Base-by-base conservation (phyloP, 2,329 filamentous ascomycete species). In the Beauveria bassiana region DNA sequence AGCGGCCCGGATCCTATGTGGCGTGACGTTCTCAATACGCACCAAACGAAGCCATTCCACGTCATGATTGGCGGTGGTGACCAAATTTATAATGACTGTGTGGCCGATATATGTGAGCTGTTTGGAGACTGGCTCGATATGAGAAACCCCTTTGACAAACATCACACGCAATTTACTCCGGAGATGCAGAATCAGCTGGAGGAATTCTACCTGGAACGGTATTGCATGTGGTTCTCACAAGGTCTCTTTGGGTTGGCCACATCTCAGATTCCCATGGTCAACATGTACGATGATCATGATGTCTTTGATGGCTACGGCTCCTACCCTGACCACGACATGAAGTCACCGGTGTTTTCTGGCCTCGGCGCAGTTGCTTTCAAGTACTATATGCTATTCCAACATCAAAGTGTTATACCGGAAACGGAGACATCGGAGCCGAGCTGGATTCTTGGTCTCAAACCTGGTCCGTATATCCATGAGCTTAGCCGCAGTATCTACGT, bases 341-440 rank as follows among this genome's bases (percentile, higher is more conserved):
- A 84, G 66, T 91, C 90, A 3, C 89, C 91, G 0, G 90, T 98
- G 0, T 96, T 99, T 71, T 88, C 87, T 2, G 95, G 96, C 0
- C 75, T 99, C 9, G 96, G 95, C 2, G 89, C 89, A 43, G 86
- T 98, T 55, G 93, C 93, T 0, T 98, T 95, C 83, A 99, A 99
- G 73, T 99, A 98, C 75, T 99, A 99, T 70, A 88, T 99, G 86
- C 82, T 99, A 9, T 99, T 99, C 77, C 95, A 99, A 73, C 95
- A 99, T 68, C 96, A 99, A 73, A 96, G 89, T 66, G 80, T 96
- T 3, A 77, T 85, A 1, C 84, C 87, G 51, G 95, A 99, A 76
- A 91, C 87, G 0, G 87, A 96, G 66, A 79, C 82, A 42, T 84
- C 89, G 3, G 96, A 99, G 73, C 91, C 93, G 2, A 97, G 91